Evolutionary conservation across 2,329 filamentous ascomycete species (phyloP).

Genomic region (Pseudogymnoascus sp.): DNA sequence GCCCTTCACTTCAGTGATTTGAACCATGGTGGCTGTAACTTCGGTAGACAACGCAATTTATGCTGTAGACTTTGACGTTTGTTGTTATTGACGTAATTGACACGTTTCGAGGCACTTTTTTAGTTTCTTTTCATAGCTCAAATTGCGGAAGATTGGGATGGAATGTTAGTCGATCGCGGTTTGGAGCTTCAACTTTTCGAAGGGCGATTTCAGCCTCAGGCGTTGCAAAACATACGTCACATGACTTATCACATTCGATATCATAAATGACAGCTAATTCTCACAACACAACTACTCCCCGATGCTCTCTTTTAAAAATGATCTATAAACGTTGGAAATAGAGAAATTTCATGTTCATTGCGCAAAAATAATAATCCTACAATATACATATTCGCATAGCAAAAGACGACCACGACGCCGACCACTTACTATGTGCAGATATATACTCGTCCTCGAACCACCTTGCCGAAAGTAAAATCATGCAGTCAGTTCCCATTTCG

Average conservation of each 20-base stretch:
- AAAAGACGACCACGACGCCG: slow-evolving; percentile 1
- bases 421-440: slow-evolving; percentile 7
- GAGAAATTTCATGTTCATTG: slow-evolving; percentile 2
- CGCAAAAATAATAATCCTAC: slow-evolving; percentile 2
- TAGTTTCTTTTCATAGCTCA: slow-evolving; percentile 7
- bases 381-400: slow-evolving; percentile 7
- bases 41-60: background rate
- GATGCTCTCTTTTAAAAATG: background rate
- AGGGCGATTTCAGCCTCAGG: slow-evolving; percentile 7
- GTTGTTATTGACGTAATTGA: slow-evolving; percentile 1
- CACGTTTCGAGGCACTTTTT: background rate
- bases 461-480: background rate
- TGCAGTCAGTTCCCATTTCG: slow-evolving; percentile 3
- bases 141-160: background rate
- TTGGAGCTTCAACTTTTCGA: slow-evolving; percentile 10
- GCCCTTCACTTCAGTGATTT: slow-evolving; percentile 91
- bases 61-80: background rate
- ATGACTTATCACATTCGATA: background rate
- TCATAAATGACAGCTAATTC: background rate
- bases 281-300: background rate
- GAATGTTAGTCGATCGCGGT: background rate
- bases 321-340: background rate
- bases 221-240: slow-evolving; percentile 8
- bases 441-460: background rate
- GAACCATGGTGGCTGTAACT: slow-evolving; percentile 55